Evolutionary conservation across 2,329 filamentous ascomycete species (phyloP), one percentile per base, ranked within the genome.

Genomic region (Colletotrichum camelliae): DNA sequence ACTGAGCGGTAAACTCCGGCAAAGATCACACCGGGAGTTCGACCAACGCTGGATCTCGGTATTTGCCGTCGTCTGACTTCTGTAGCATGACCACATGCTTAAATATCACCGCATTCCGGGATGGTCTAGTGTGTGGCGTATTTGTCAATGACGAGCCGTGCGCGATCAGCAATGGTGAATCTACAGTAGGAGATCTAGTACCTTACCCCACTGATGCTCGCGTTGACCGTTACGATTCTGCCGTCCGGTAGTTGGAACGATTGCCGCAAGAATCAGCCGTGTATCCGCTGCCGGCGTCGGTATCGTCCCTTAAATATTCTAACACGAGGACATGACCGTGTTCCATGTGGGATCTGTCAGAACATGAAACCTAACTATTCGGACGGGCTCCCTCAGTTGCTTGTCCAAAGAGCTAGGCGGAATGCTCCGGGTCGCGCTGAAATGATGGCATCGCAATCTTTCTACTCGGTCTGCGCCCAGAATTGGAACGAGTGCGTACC

Each of bases 401-500:
- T 1, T 21, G n/a, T 52, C 43, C 21, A 21, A 21, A 52, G 10
- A 6, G n/a, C 1, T 7, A 48, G 9, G 9, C 0, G 3, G 39
- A 48, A n/a, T 0, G 39, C 39, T 48, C 39, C n/a, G 9, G 9
- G 1, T n/a, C 18, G 39, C 39, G 18, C 5, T 48, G 39, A 48
- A 48, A 48, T 48, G 18, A 52, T 21, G 43, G 43, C 10, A 52
- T 52, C 3, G 1, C n/a, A 21, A 52, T 52, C 43, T 1, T 21
- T 52, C n/a, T 21, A 21, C 43, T 21, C 10, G 4, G n/a, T 13
- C 43, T 48, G 1, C 10, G 5, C 5, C 5, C 43, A 21, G n/a
- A 13, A 4, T 21, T 21, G 43, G n/a, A 0, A 21, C 0, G 43
- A 21, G 2, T 3, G n/a, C 21, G 6, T 21, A 21, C n/a, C n/a